Base-by-base conservation (phyloP, 345 rosid species). In the Acer campestre region DNA sequence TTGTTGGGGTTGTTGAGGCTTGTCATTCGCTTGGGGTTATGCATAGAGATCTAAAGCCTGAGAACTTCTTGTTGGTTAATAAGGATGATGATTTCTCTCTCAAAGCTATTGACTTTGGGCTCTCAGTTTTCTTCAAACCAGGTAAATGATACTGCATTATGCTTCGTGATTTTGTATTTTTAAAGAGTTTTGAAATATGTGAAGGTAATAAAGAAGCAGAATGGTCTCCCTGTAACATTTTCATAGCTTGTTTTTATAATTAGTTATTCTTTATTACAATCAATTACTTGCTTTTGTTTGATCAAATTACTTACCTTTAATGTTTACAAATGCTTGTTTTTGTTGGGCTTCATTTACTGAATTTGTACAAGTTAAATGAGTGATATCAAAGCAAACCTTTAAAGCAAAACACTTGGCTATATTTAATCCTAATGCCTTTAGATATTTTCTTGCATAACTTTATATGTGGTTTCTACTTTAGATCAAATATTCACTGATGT, bases 1-100 rank as follows among this genome's bases (percentile, higher is more conserved):
- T 93, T 82, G 98, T 92, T 1, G 94, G 99, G 75, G 99, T 95
- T 70, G 98, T 95, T 63, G 98, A 92, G 91, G 89, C 97, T 23
- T 95, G 99, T 70, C 98, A 95, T 75, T 95, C 99, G 1, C 97
- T 95, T 31, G 96, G 99, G 65, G 99, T 95, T 74, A 95, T 95
- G 99, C 99, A 95, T 80, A 87, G 99, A 88, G 99, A 95, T 84
- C 88, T 95, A 61, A 95, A 95, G 89, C 99, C 99, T 3, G 98
- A 95, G 87, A 95, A 95, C 72, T 95, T 95, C 88, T 85, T 95
- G 92, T 82, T 95, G 88, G 98, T 95, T 77, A 92, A 95, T 84
- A 95, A 90, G 88, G 98, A 95, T 73, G 94, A 95, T 79, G 98
- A 95, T 85, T 93, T 95, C 88, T 91, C 98, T 20, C 98, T 95